phyloP scores from a whole-genome alignment of 257 asterid species.

The Euphrasia confusa region DNA sequence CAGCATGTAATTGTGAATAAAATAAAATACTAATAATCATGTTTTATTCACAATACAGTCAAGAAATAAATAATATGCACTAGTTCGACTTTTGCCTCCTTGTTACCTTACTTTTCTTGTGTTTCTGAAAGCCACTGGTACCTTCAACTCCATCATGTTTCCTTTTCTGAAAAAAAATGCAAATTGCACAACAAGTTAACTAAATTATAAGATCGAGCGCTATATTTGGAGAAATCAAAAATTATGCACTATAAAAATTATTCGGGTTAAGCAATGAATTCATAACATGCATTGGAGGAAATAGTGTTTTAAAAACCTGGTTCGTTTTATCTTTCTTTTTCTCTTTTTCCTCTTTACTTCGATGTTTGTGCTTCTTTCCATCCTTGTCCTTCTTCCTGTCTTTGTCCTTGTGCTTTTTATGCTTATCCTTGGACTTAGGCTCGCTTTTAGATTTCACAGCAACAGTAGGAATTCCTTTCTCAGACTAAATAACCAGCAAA shows the following conservation, averaged over 20 bases:
- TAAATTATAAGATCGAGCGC: not conserved
- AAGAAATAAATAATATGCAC: not conserved
- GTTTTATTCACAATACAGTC: not conserved
- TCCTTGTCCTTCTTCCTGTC: conserved; percentile 38
- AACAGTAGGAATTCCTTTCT: conserved; percentile 32
- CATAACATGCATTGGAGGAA: conserved; percentile 3
- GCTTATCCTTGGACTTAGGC: conserved; percentile 31
- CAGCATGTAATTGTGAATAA: not conserved
- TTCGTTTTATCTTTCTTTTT: conserved; percentile 45
- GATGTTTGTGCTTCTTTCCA: conserved; percentile 38
- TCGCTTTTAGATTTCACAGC: conserved; percentile 33
- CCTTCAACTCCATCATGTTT: conserved; percentile 62
- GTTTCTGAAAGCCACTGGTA: conserved; percentile 45
- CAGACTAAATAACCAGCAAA: conserved; percentile 29
- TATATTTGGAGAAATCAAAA: conserved; percentile 7
- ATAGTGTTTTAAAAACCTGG: conserved; percentile 12
- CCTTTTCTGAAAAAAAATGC: conserved; percentile 43
- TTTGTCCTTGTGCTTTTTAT: conserved; percentile 36
- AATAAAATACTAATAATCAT: not conserved
- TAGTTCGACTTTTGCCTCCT: conserved; percentile 8
- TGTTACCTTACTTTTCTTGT: conserved; percentile 74
- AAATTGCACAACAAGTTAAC: not conserved
- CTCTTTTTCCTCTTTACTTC: conserved; percentile 42
- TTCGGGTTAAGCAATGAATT: not conserved
- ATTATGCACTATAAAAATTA: not conserved